Base-by-base conservation (phyloP, 805 yeast genomes). In the Cyberlindnera petersonii region DNA sequence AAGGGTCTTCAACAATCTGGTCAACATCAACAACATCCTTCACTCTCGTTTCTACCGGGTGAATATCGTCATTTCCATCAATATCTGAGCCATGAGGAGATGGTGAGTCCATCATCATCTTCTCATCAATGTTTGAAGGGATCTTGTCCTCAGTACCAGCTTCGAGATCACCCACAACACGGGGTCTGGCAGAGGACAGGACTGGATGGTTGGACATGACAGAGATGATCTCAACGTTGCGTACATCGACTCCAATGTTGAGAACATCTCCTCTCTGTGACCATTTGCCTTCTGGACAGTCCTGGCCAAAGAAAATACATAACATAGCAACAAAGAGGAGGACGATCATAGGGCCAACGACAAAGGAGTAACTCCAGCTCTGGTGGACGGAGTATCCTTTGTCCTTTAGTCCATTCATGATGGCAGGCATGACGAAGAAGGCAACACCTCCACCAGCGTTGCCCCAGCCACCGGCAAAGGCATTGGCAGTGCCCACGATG, bases 281-380 rank as follows among this genome's bases (percentile, higher is more conserved):
- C 67, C 67, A 63, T 31, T 47, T 49, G 15, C 66, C 67, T 37
- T 56, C 61, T 9, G 67, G 67, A 39, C 64, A 61, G 41, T 62
- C 67, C 17, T 47, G 50, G 1, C 64, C 65, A 38, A 60, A 48
- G 4, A 58, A 13, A 2, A 56, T 31, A 20, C 47, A 46, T 18
- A 52, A 10, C 10, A 35, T 20, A 3, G 64, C 64, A 13, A 61
- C 60, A 33, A 50, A 40, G 19, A 56, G 16, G 33, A 61, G 45
- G 18, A 62, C 55, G 17, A 59, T 24, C 31, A 62, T 48, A 4
- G 67, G 67, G 20, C 64, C 64, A 34, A 60, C 45, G 15, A 48
- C 46, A 39, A 59, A 59, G 6, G 62, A 42, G 13, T 46, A 48
- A 5, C 48, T 44, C 63, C 63, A 59, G n/a, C 58, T 46, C 15